phyloP scores from a whole-genome alignment of 2,329 filamentous ascomycete species.

The Alternaria atra region DNA sequence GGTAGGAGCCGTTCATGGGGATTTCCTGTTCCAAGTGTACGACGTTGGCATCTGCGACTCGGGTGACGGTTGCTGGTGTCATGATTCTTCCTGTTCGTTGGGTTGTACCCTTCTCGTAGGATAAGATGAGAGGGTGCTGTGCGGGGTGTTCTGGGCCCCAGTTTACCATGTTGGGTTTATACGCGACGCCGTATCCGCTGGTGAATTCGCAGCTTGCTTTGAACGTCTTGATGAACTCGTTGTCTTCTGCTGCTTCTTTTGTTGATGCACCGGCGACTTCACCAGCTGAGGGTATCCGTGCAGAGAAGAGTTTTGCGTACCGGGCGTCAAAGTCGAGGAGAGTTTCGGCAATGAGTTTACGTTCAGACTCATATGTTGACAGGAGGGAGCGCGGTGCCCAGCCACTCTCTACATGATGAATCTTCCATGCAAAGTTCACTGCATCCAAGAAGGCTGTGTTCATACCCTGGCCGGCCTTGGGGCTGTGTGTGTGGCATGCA shows the following conservation, averaged over 20 bases:
- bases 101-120: constrained; percentile 62
- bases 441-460: constrained; percentile 71
- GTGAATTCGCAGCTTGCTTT: constrained; percentile 93
- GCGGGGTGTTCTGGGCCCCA: constrained; percentile 79
- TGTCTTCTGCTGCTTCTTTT: constrained; percentile 59
- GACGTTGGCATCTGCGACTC: constrained; percentile 87
- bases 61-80: constrained; percentile 80
- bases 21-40: constrained; percentile 91
- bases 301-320: constrained; percentile 90
- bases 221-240: constrained; percentile 87
- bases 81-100: constrained; percentile 79
- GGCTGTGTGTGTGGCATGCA: constrained; percentile 69
- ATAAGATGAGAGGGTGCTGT: constrained; percentile 74
- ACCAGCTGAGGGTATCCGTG: constrained; percentile 74
- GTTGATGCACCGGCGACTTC: constrained; percentile 73
- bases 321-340: constrained; percentile 86
- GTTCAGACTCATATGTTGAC: constrained; percentile 85
- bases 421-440: constrained; percentile 94
- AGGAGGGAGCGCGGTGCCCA: constrained; percentile 79
- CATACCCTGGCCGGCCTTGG: constrained; percentile 72
- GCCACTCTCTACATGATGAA: constrained; percentile 86
- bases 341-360: constrained; percentile 83
- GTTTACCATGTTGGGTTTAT: constrained; percentile 83
- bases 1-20: constrained; percentile 86
- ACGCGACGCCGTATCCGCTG: constrained; percentile 88